Conservation (phyloP, 345 rosid genomes). For the Camelina neglecta region DNA sequence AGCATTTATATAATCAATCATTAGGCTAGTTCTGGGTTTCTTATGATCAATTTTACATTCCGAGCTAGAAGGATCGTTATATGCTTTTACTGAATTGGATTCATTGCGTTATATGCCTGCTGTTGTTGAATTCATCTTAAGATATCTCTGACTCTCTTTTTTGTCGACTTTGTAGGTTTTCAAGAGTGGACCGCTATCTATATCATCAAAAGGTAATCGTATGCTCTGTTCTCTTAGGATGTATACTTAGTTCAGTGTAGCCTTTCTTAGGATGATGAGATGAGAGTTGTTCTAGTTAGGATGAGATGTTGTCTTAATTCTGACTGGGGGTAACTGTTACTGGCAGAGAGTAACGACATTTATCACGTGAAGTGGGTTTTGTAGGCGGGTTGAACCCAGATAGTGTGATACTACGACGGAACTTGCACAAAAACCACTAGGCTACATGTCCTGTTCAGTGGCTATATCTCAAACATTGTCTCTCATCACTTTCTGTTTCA, state of each 20-base stretch:
- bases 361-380: slow-evolving; percentile 3
- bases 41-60: slow-evolving; percentile 5
- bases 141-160: slow-evolving; percentile 13
- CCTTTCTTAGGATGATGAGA: slow-evolving; percentile 9
- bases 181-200: slow-evolving; percentile 81
- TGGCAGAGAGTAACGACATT: slow-evolving; percentile 23
- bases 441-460: slow-evolving; percentile 8
- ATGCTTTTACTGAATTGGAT: neutral
- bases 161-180: slow-evolving; percentile 59
- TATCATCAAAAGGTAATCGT: slow-evolving; percentile 77
- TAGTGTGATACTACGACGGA: neutral
- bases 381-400: slow-evolving; percentile 16
- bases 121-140: slow-evolving; percentile 12
- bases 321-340: slow-evolving; percentile 25
- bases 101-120: neutral
- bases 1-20: slow-evolving; percentile 12
- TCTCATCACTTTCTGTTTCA: slow-evolving; percentile 20
- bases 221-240: slow-evolving; percentile 23
- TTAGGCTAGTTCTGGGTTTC: neutral
- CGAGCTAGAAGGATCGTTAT: neutral
- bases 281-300: slow-evolving; percentile 2
- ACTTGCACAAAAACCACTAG: neutral
- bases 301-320: neutral
- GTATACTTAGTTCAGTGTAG: neutral
- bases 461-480: slow-evolving; percentile 18